Conservation (phyloP, 1,284 basidiomycete genomes). For the Sphaerobolus stellatus region DNA sequence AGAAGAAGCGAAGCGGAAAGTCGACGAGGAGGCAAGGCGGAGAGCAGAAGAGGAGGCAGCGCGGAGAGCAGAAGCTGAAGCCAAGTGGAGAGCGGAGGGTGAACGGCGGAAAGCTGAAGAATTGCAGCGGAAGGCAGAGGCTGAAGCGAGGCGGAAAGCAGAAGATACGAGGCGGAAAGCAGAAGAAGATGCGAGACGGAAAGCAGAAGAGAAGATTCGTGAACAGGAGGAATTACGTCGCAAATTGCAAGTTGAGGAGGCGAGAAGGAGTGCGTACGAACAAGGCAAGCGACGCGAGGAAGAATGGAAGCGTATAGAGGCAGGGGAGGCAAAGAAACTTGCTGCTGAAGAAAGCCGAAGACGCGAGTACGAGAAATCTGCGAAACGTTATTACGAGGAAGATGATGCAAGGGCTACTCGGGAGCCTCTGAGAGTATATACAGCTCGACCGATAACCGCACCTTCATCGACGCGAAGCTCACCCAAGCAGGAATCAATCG, state of each 20-base stretch:
- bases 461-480: neutral
- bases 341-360: slow-evolving; percentile 45
- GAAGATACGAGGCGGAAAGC: slow-evolving; percentile 11
- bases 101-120: neutral
- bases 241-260: slow-evolving; percentile 3
- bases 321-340: slow-evolving; percentile 32
- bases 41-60: neutral
- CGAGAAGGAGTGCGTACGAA: slow-evolving; percentile 16
- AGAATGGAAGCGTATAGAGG: slow-evolving; percentile 24
- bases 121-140: neutral
- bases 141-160: slow-evolving; percentile 6
- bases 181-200: slow-evolving; percentile 5
- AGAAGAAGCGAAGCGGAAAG: neutral
- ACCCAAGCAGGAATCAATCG: neutral
- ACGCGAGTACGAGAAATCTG: slow-evolving; percentile 34
- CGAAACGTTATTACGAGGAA: slow-evolving; percentile 30
- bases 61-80: neutral
- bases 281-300: slow-evolving; percentile 26
- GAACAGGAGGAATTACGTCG: neutral
- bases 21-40: neutral
- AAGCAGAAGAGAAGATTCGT: neutral
- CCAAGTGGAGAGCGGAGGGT: neutral
- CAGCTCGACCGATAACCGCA: slow-evolving; percentile 2
- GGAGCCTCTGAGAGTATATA: slow-evolving; percentile 4
- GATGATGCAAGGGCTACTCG: slow-evolving; percentile 12